Conservation (phyloP, 495 filamentous ascomycete species). For the Parmelia sp. region DNA sequence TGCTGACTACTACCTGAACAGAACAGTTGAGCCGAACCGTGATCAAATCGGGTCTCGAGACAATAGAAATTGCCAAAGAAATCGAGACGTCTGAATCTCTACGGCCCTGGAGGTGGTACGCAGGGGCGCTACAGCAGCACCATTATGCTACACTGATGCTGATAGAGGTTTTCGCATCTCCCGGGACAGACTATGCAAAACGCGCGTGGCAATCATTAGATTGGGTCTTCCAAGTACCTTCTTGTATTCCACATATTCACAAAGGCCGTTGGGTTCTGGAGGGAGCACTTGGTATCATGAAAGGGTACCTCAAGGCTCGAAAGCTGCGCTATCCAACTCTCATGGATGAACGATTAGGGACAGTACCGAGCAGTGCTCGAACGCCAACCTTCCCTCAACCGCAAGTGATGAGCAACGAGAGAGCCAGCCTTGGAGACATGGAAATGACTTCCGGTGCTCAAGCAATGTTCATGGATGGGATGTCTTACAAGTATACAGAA, state of each 20-base stretch:
- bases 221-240: slow-evolving; percentile 59
- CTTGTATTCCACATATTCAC: slow-evolving; percentile 35
- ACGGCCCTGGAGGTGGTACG: slow-evolving; percentile 41
- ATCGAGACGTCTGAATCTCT: slow-evolving; percentile 30
- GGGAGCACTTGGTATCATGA: slow-evolving; percentile 27
- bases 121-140: slow-evolving; percentile 42
- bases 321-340: neutral
- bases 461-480: neutral
- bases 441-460: neutral
- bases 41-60: slow-evolving; percentile 30
- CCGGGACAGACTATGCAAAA: slow-evolving; percentile 47
- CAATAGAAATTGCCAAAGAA: slow-evolving; percentile 31
- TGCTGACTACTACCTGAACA: slow-evolving; percentile 8
- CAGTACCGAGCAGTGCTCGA: neutral
- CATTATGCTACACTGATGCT: slow-evolving; percentile 42
- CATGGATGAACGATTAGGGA: neutral
- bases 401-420: neutral
- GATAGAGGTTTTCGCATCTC: slow-evolving; percentile 49
- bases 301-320: neutral
- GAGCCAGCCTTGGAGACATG: neutral
- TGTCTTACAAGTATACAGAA: neutral
- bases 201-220: slow-evolving; percentile 66
- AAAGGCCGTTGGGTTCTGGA: slow-evolving; percentile 39
- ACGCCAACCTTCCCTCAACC: neutral
- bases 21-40: slow-evolving; percentile 32